A percentile compares a stretch with the other conserved stretches of the same genome.
Evolutionary conservation across 768 basidiomycete species (phyloP).

Genomic region (Hemileccinum rubropunctum): DNA sequence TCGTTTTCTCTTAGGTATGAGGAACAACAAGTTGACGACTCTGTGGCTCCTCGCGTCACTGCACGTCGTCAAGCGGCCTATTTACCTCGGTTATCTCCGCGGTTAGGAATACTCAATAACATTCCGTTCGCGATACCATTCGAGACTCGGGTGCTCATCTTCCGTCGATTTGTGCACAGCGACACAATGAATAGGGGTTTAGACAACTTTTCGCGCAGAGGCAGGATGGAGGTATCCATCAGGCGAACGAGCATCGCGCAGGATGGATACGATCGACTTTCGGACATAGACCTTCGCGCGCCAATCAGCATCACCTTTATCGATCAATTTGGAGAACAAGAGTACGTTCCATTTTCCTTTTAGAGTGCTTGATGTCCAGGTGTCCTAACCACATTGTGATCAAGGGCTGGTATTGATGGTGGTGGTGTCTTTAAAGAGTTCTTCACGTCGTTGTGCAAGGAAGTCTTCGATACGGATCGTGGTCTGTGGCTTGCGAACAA

Average conservation of each 20-base stretch:
- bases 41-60: conserved; percentile 29
- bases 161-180: conserved; percentile 76
- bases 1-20: conserved; percentile 47
- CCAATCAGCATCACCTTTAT: conserved; percentile 88
- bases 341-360: conserved; percentile 48
- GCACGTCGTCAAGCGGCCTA: conserved; percentile 71
- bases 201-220: conserved; percentile 14
- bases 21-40: conserved; percentile 50
- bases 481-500: conserved; percentile 91
- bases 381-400: conserved; percentile 1
- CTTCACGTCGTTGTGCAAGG: conserved; percentile 86
- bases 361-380: not conserved
- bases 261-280: conserved; percentile 87
- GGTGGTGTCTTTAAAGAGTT: conserved; percentile 99
- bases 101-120: conserved; percentile 89
- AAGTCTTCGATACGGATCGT: conserved; percentile 92
- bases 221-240: conserved; percentile 28
- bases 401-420: conserved; percentile 88
- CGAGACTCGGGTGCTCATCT: conserved; percentile 84
- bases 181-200: conserved; percentile 40
- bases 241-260: conserved; percentile 78
- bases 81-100: conserved; percentile 57
- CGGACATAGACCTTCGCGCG: conserved; percentile 75
- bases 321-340: conserved; percentile 82
- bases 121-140: conserved; percentile 96